Evolutionary conservation across 2,329 filamentous ascomycete species (phyloP).

Genomic region (Neonectria punicea): DNA sequence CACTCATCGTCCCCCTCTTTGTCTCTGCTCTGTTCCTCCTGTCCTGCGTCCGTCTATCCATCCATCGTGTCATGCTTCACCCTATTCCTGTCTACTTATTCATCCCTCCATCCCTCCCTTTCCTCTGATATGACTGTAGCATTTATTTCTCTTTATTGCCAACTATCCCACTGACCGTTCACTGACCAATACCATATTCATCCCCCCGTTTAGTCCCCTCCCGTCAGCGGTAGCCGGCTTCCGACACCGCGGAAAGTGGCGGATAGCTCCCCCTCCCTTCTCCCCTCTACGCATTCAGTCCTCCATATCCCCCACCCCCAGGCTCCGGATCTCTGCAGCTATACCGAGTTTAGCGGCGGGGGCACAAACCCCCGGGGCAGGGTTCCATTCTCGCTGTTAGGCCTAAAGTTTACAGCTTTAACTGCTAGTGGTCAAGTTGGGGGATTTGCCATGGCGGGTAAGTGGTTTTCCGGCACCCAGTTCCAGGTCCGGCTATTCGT

Average conservation of each 20-base stretch:
- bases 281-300: constrained; percentile 16
- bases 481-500: constrained; percentile 36
- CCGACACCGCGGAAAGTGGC: constrained; percentile 27
- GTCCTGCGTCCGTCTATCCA: neutral
- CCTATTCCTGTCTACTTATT: neutral
- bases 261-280: constrained; percentile 2
- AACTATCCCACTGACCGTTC: neutral
- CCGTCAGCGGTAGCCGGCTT: constrained; percentile 19
- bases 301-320: constrained; percentile 15
- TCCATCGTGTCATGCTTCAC: neutral
- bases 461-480: constrained; percentile 39
- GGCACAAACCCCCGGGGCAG: constrained; percentile 37
- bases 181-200: neutral
- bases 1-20: neutral
- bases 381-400: neutral
- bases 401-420: neutral
- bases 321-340: constrained; percentile 21
- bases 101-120: neutral
- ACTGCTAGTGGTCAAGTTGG: constrained; percentile 15
- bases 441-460: constrained; percentile 35
- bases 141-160: neutral
- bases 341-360: constrained; percentile 31
- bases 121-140: constrained; percentile 1
- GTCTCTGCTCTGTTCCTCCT: neutral
- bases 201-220: neutral